Conservation (phyloP, 2,329 filamentous ascomycete genomes). For the Penicillium sp. region DNA sequence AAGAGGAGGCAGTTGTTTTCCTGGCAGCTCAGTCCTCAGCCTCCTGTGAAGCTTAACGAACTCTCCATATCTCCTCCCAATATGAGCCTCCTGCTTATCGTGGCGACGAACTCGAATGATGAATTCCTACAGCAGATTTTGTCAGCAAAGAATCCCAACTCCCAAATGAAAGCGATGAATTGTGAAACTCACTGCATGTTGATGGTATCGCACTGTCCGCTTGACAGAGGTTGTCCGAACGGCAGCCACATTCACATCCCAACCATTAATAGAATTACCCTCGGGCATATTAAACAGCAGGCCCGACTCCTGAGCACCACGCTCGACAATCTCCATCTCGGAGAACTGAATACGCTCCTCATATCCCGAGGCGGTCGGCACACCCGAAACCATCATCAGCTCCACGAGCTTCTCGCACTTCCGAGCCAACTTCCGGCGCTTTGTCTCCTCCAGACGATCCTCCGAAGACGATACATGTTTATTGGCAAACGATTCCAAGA, state of each 20-base stretch:
- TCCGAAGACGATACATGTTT: slow-evolving; percentile 97
- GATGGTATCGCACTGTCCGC: slow-evolving; percentile 83
- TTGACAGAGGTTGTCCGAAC: slow-evolving; percentile 79
- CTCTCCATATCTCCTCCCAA: slow-evolving; percentile 84
- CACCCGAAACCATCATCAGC: slow-evolving; percentile 98
- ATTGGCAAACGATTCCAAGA: slow-evolving; percentile 93
- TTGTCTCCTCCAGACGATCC: slow-evolving; percentile 92
- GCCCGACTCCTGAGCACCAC: slow-evolving; percentile 86
- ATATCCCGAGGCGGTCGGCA: slow-evolving; percentile 92
- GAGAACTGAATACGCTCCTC: slow-evolving; percentile 96
- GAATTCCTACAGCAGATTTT: slow-evolving; percentile 65
- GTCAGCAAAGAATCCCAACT: slow-evolving; percentile 1
- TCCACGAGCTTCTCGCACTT: slow-evolving; percentile 96
- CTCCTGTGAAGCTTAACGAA: slow-evolving; percentile 77
- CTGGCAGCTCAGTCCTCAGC: slow-evolving; percentile 80
- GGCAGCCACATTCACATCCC: slow-evolving; percentile 93
- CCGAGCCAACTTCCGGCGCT: slow-evolving; percentile 82
- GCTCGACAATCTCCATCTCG: slow-evolving; percentile 94
- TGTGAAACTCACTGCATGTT: slow-evolving; percentile 69
- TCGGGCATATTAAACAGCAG: slow-evolving; percentile 83
- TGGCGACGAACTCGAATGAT: slow-evolving; percentile 79
- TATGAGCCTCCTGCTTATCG: slow-evolving; percentile 71
- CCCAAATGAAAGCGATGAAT: neutral
- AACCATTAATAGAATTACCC: slow-evolving; percentile 88
- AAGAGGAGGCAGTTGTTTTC: slow-evolving; percentile 80